Evolutionary conservation across 225 moss, liverwort and hornwort species (phyloP), one percentile per base, ranked within the genome.

Genomic region (Sphagnum contortum): DNA sequence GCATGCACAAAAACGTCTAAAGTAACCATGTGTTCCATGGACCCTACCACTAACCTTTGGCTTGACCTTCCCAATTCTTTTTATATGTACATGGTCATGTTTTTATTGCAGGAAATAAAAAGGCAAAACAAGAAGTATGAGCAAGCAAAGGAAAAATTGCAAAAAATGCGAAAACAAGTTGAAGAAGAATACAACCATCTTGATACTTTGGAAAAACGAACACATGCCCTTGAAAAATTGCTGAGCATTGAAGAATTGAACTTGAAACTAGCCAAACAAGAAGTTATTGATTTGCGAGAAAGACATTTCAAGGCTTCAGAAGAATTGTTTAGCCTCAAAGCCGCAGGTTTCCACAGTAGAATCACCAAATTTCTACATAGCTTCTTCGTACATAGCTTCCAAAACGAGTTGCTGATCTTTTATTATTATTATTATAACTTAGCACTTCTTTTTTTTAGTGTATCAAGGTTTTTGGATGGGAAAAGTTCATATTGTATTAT

Each of bases 131-230:
- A 8, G 0, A 93, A 87, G 82, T 80, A 80, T 2, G 69, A 83
- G 61, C 63, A 68, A 3, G 82, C 89, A 57, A 79, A 61, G 12
- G 12, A 75, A 46, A 81, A 89, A 63, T 59, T 90, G 5, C 51
- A 76, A 71, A 75, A 59, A 5, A 79, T 92, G 73, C 83, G 64
- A 47, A 76, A 83, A 65, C 85, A 81, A 8, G 92, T 98, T 0
- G 85, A 93, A 68, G 81, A 87, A 65, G 96, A 98, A 63, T 88
- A 90, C 48, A 74, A 66, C 66, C 83, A 85, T 69, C 71, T 98
- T 5, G 90, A 92, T 44, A 85, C 96, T 48, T 78, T 98, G 44
- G 96, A 92, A 56, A 76, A 87, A 44, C 78, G 76, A 46, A 80
- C 87, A 3, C 76, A 90, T 69, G 81, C 85, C 47, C 79, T 98